phyloP scores from a whole-genome alignment of 2,329 filamentous ascomycete genomes.

The Mollisia scopiformis region DNA sequence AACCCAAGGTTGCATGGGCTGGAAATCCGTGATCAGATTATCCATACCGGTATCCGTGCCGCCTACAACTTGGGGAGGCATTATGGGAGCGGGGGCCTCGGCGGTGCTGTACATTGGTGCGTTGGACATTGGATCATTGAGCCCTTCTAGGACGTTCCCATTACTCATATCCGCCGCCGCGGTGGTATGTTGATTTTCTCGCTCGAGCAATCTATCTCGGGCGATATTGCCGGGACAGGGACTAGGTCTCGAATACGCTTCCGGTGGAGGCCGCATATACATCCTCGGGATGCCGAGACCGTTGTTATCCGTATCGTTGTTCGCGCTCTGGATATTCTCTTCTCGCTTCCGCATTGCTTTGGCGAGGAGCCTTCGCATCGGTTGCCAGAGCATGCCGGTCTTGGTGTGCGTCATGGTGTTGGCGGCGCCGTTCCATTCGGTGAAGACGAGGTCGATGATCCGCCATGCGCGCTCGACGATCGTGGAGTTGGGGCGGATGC shows the following conservation, averaged over 20 bases:
- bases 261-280: slow-evolving; percentile 14
- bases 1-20: slow-evolving; percentile 4
- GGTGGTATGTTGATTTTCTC: no score
- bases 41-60: slow-evolving; percentile 31
- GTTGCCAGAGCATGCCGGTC: slow-evolving; percentile 64
- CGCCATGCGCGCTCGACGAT: slow-evolving; percentile 45
- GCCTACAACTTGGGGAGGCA: slow-evolving; percentile 26
- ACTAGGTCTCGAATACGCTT: slow-evolving; percentile 1
- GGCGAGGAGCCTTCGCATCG: slow-evolving; percentile 61
- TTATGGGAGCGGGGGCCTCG: slow-evolving; percentile 2
- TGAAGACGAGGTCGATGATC: slow-evolving; percentile 39
- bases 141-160: neutral
- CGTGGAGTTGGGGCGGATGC: slow-evolving; percentile 38
- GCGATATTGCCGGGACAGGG: slow-evolving; percentile 15
- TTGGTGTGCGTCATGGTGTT: slow-evolving; percentile 37
- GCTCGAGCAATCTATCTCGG: slow-evolving; percentile 6
- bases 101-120: slow-evolving; percentile 1
- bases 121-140: neutral
- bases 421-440: slow-evolving; percentile 24
- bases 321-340: slow-evolving; percentile 44
- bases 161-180: no score
- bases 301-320: neutral
- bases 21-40: no score
- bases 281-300: slow-evolving; percentile 16
- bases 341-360: slow-evolving; percentile 58